Conservation (phyloP, 2,329 filamentous ascomycete genomes). For the Clarireedia homoeocarpa region DNA sequence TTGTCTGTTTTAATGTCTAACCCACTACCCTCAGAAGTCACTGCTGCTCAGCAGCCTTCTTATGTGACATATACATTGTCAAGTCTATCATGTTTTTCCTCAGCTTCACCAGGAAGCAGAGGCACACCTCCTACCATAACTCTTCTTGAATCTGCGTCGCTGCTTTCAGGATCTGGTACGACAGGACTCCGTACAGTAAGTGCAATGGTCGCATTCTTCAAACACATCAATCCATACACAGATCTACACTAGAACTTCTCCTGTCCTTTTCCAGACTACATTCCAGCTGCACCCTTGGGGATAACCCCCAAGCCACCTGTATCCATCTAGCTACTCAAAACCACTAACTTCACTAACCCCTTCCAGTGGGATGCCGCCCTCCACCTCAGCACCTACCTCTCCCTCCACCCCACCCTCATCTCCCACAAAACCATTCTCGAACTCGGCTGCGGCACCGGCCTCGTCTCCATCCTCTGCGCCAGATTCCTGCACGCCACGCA, state of each 20-base stretch:
- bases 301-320: background rate
- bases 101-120: background rate
- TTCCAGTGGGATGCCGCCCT: conserved; percentile 64
- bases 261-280: background rate
- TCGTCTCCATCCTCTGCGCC: conserved; percentile 66
- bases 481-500: conserved; percentile 52
- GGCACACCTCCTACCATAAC: conserved; percentile 39
- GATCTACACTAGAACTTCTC: background rate
- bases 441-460: conserved; percentile 69
- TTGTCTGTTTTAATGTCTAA: conserved; percentile 58
- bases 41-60: conserved; percentile 61
- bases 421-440: conserved; percentile 55
- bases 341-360: background rate
- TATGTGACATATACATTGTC: conserved; percentile 62
- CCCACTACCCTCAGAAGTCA: conserved; percentile 54
- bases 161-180: conserved; percentile 64
- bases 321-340: background rate
- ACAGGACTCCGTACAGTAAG: conserved; percentile 60
- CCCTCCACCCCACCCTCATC: conserved; percentile 33
- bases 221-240: too few species aligned
- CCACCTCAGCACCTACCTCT: conserved; percentile 63
- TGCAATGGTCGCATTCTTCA: too few species aligned
- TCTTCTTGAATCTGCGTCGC: conserved; percentile 58
- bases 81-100: background rate
- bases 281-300: background rate